Conservation (phyloP, 352 stramenopile species). For the Pythium insidiosum region DNA sequence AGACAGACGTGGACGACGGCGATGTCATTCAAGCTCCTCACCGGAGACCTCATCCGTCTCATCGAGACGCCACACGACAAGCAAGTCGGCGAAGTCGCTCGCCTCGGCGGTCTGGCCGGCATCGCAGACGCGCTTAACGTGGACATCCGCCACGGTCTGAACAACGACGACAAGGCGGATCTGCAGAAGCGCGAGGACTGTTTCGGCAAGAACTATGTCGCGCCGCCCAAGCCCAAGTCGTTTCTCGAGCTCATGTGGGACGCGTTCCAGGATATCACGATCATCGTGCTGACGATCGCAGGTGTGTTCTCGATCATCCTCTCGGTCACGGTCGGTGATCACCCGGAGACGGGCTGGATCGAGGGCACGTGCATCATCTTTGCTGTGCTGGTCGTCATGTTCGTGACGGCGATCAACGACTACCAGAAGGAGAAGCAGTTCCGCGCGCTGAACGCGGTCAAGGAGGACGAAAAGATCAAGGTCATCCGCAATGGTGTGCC, state of each 20-base stretch:
- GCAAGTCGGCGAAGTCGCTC: background rate
- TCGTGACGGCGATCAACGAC: too few relatives aligned
- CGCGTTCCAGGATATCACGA: slow-evolving; percentile 53
- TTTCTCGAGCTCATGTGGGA: slow-evolving; percentile 37
- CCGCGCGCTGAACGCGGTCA: too few relatives aligned
- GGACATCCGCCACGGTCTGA: slow-evolving; percentile 6
- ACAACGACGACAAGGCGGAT: slow-evolving; percentile 2
- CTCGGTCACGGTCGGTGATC: too few relatives aligned
- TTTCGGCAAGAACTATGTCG: slow-evolving; percentile 16
- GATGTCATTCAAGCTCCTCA: background rate
- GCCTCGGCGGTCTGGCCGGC: slow-evolving; percentile 9
- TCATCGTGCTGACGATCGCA: slow-evolving; percentile 54
- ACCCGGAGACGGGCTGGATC: too few relatives aligned
- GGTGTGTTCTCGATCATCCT: slow-evolving; percentile 49
- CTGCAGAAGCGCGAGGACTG: slow-evolving; percentile 3
- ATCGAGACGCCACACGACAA: slow-evolving; percentile 4
- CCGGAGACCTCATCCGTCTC: slow-evolving; percentile 1
- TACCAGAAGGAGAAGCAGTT: too few relatives aligned
- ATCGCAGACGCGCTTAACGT: slow-evolving; percentile 9
- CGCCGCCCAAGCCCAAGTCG: slow-evolving; percentile 7
- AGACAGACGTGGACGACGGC: too few relatives aligned
- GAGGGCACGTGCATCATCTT: too few relatives aligned
- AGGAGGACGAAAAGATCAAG: too few relatives aligned
- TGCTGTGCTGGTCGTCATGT: too few relatives aligned
- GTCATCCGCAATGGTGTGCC: too few relatives aligned